Conservation (phyloP, 495 filamentous ascomycete species). For the Xylaria bambusicola region DNA sequence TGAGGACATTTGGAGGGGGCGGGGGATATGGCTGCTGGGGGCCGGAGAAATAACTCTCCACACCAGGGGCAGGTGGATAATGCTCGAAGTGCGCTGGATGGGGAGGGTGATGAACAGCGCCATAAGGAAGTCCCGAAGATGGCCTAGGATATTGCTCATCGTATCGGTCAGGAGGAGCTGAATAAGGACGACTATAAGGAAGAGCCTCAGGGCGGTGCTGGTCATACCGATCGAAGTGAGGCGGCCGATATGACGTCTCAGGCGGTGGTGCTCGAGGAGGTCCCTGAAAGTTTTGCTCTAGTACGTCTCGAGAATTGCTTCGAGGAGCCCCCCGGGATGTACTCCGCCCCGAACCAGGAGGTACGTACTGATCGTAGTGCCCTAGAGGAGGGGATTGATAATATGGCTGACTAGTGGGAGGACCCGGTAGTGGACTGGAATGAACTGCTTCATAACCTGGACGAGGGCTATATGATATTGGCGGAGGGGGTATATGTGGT, state of each 20-base stretch:
- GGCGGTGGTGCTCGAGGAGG: slow-evolving; percentile 14
- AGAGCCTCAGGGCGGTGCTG: background rate
- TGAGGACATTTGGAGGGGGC: background rate
- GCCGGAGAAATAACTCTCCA: slow-evolving; percentile 9
- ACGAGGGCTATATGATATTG: slow-evolving; percentile 30
- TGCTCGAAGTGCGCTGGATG: background rate
- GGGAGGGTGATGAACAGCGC: background rate
- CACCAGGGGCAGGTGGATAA: slow-evolving; percentile 6
- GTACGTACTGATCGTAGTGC: slow-evolving; percentile 26
- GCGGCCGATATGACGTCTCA: slow-evolving; percentile 3
- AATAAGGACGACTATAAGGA: slow-evolving; percentile 14
- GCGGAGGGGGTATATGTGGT: slow-evolving; percentile 32
- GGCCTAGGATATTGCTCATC: slow-evolving; percentile 35
- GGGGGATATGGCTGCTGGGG: slow-evolving; percentile 2
- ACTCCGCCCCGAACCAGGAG: slow-evolving; percentile 16
- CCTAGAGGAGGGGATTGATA: slow-evolving; percentile 17
- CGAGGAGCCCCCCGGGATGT: background rate
- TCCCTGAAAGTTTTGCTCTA: slow-evolving; percentile 16
- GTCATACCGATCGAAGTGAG: slow-evolving; percentile 19
- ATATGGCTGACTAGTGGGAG: slow-evolving; percentile 10
- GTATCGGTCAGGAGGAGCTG: slow-evolving; percentile 27
- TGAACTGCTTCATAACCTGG: slow-evolving; percentile 24
- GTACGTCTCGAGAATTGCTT: slow-evolving; percentile 6
- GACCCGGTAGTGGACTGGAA: slow-evolving; percentile 18
- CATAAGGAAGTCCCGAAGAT: slow-evolving; percentile 25